Evolutionary conservation across 768 basidiomycete species (phyloP), one percentile per base, ranked within the genome.

Genomic region (Nevesoporus exiguus): DNA sequence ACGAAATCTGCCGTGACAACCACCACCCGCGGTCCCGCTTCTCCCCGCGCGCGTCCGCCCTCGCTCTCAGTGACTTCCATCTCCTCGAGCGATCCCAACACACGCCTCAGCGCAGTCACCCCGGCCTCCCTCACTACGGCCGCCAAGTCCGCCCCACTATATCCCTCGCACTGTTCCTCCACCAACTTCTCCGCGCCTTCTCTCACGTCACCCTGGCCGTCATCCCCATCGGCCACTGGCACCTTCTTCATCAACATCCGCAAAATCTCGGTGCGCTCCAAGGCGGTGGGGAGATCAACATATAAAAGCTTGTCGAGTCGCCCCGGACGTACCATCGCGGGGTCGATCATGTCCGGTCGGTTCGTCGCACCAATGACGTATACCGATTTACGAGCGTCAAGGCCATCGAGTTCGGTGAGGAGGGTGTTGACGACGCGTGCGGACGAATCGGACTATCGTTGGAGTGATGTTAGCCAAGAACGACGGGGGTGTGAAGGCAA

Each of bases 241-340:
- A 41, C 10, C 22, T 22, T 10, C 40, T 24, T 14, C 40, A 41
- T 41, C 40, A 41, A 24, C 13, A 22, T 41, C 11, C 40, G 40
- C 15, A 94, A 68, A 56, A 98, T 96, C 68, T 97, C 94, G 7
- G 78, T 81, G 21, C 93, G 84, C 69, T 95, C 95, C 27, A 72
- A 65, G 0, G 84, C 58, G 0, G 77, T 73, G 21, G 94, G 95
- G 0, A 96, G 77, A 70, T 96, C 94, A 62, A 97, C 93, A 63
- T 94, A 98, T 40, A 97, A 78, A 6, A 96, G 79, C 69, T 97
- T 97, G 74, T 97, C 95, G 11, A 98, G 80, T 10, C 95, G 82
- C 0, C 95, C 94, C 0, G 95, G 95, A n/a, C 94, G 88, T 49
- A 93, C 91, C 93, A 96, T 95, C 7, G 95, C 94, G 1, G 94